Evolutionary conservation across 176 grass and related monocot species (phyloP).

Genomic region (Luzula sylvatica): DNA sequence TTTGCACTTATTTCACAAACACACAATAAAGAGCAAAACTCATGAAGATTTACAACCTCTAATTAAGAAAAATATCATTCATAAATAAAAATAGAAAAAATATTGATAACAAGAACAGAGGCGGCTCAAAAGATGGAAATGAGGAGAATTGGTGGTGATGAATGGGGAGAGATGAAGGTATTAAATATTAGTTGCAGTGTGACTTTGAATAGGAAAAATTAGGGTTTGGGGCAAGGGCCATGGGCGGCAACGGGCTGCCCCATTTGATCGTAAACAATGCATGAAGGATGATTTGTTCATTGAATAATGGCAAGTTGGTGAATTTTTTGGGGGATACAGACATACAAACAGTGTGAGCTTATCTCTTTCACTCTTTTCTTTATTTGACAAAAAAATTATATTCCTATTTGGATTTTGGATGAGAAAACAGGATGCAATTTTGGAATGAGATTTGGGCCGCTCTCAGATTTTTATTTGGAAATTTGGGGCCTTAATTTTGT

Average conservation of each 20-base stretch:
- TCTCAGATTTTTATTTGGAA: too few species aligned
- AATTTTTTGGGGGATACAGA: too few species aligned
- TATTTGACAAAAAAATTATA: too few species aligned
- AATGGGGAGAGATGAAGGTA: not conserved
- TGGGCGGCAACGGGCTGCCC: not conserved
- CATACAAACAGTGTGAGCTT: too few species aligned
- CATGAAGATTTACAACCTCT: not conserved
- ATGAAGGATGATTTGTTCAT: not conserved
- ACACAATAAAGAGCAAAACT: not conserved
- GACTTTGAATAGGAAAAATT: not conserved
- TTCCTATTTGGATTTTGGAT: too few species aligned
- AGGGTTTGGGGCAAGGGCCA: conserved; percentile 10
- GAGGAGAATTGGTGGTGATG: not conserved
- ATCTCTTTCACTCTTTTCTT: too few species aligned
- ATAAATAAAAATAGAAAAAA: not conserved
- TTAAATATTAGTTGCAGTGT: not conserved
- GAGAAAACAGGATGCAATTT: too few species aligned
- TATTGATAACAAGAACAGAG: conserved; percentile 1
- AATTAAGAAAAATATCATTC: not conserved
- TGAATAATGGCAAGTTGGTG: conserved; percentile 14
- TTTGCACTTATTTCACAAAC: conserved; percentile 40
- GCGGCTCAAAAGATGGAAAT: conserved; percentile 11
- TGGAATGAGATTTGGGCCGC: too few species aligned
- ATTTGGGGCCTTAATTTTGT: too few species aligned
- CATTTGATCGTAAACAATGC: not conserved